Evolutionary conservation across 495 filamentous ascomycete species (phyloP), one percentile per base, ranked within the genome.

Genomic region (Cercophora newfieldiana): DNA sequence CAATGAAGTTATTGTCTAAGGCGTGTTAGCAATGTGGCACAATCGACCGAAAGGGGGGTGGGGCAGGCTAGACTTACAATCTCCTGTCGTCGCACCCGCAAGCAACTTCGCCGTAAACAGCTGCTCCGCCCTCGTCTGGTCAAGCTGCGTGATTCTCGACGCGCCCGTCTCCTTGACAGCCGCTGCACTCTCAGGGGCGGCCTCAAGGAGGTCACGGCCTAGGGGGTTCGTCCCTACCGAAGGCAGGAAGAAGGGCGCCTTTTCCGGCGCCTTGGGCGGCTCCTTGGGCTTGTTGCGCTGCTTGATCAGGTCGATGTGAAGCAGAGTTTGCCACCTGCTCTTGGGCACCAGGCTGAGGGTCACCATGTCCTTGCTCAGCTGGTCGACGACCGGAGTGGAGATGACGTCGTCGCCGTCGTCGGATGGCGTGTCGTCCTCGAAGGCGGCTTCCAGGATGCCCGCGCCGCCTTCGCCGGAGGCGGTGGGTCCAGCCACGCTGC

Each of bases 191-290:
- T 51, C 55, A 7, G 76, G 68, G 5, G 78, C 68, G 8, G 29
- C 50, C 2, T 25, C 7, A 2, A 31, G 22, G 0, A 61, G 47
- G 7, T 63, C 49, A 28, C 54, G 53, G 50, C 50, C 50, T 19
- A 61, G 33, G 4, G 60, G 60, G 48, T 63, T 26, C 0, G 78
- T 81, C 3, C 80, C 78, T 12, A 91, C 77, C 1, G 91, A 89
- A 12, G 93, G 91, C 16, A 99, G 82, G 81, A 98, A 99, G 80
- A 99, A 99, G 1, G 95, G 95, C 0, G 95, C 93, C 72, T 95
- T 97, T 73, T 97, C 90, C 3, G 96, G 95, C 2, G 87, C 84
- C 80, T 98, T 97, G 26, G 93, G 93, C 0, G 93, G 84, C 77
- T 96, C 91, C 68, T 87, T 94, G 6, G 95, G 96, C 77, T 94